A percentile compares a stretch with the other conserved stretches of the same genome.
These are phyloP conservation scores for Phytophthora foliorum DNA, from an alignment of 352 stramenopile genomes.

Conservation along the genomic window DNA sequence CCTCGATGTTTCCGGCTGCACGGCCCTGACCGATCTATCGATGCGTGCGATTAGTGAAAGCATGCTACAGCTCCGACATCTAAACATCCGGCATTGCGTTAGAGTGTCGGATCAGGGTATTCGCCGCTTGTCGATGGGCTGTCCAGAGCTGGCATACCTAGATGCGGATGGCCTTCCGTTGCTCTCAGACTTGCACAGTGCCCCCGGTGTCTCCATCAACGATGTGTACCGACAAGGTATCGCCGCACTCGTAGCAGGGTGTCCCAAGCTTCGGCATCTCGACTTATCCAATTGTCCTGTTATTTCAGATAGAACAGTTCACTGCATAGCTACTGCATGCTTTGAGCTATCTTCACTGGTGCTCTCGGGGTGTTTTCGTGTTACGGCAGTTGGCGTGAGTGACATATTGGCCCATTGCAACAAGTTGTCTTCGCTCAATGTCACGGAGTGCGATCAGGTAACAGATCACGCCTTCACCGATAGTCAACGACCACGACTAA, in stretches of 20 bases:
- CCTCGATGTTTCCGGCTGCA: constrained; percentile 86
- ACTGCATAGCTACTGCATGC: constrained; percentile 27
- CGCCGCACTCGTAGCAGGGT: constrained; percentile 44
- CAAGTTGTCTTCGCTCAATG: constrained; percentile 38
- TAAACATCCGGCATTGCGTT: constrained; percentile 59
- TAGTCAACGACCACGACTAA: constrained; percentile 3
- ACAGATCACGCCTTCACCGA: constrained; percentile 47
- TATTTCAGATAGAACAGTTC: constrained; percentile 52
- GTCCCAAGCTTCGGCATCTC: constrained; percentile 50
- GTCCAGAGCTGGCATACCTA: constrained; percentile 54
- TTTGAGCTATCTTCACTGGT: constrained; percentile 32
- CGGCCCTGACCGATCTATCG: constrained; percentile 90
- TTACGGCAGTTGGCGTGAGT: constrained; percentile 38
- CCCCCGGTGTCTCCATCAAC: not conserved
- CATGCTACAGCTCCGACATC: constrained; percentile 59
- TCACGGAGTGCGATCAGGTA: constrained; percentile 47
- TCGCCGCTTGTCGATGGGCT: constrained; percentile 55
- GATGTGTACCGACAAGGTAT: constrained; percentile 42
- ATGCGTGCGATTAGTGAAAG: constrained; percentile 88
- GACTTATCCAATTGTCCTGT: constrained; percentile 60
- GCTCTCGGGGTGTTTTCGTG: constrained; percentile 36
- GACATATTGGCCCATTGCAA: constrained; percentile 33
- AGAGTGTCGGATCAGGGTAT: constrained; percentile 69
- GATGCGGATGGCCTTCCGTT: constrained; percentile 54
- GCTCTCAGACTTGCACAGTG: constrained; percentile 45